Base-by-base conservation (phyloP, 495 filamentous ascomycete genomes). In the Aspergillus egyptiacus region DNA sequence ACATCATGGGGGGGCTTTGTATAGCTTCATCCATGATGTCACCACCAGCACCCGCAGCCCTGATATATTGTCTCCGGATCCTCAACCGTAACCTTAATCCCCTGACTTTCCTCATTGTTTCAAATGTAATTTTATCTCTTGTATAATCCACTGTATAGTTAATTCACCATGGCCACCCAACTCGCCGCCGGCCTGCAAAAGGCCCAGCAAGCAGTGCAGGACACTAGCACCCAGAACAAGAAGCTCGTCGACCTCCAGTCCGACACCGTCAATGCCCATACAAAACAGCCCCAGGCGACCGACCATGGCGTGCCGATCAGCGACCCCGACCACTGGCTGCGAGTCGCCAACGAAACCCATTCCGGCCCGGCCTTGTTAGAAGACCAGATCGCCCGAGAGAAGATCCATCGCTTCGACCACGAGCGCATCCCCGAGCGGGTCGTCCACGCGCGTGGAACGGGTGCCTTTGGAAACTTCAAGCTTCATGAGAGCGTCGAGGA, bases 381-480 rank as follows among this genome's bases (percentile, higher is more conserved):
- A 59, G 90, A 95, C 53, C 80, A 79, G 24, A 84, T 89, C 64
- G 83, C 68, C 0, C 72, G 90, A 17, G 89, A 95, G 62, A 90
- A 83, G 75, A 86, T 87, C 36, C 5, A 45, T 46, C 78, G 81
- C 48, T 91, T 95, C 59, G 87, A 93, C 57, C 87, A 93, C 54
- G 88, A 95, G 64, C 79, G 89, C 43, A 91, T 93, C 43, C 89
- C 89, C 2, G 89, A 94, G 66, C 76, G 90, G 42, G 89, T 94
- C 11, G 88, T 96, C 5, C 90, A 96, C 60, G 90, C 90, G 22
- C 85, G 89, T 25, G 90, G 89, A 17, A 70, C 79, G 11, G 90
- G 82, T 30, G 89, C 90, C 14, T 94, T 93, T 56, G 90, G 90
- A 10, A 88, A 77, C 23, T 95, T 94, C 71, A 85, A 73, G 45